A percentile compares a stretch with the other conserved stretches of the same genome.
These are phyloP conservation scores for Aspergillus phoenicis DNA, from an alignment of 2,329 filamentous ascomycete species.

Conservation along the genomic window DNA sequence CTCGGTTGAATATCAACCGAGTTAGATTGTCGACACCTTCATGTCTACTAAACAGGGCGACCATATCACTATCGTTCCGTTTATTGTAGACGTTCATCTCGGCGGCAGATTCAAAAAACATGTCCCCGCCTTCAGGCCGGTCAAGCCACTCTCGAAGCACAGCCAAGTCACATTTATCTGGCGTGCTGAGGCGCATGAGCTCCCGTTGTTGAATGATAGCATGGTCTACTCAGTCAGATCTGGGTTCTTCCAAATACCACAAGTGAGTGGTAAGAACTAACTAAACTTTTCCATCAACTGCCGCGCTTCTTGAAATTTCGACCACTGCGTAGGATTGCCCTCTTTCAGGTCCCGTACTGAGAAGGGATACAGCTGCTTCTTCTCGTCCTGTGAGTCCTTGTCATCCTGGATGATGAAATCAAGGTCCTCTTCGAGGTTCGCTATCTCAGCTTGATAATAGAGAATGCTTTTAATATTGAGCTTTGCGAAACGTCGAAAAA, in stretches of 20 bases:
- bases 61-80: background rate
- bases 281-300: slow-evolving; percentile 9
- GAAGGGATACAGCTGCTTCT: background rate
- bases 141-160: slow-evolving; percentile 2
- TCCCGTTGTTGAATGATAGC: slow-evolving; percentile 6
- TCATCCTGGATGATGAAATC: slow-evolving; percentile 1
- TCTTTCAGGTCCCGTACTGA: slow-evolving; percentile 10
- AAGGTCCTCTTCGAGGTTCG: slow-evolving; percentile 2
- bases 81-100: background rate
- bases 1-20: slow-evolving; percentile 1
- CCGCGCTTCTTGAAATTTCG: slow-evolving; percentile 5
- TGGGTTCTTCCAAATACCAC: background rate
- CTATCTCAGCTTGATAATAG: slow-evolving; percentile 11
- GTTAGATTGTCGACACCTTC: slow-evolving; percentile 3
- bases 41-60: background rate
- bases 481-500: slow-evolving; percentile 9
- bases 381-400: background rate
- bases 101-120: background rate
- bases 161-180: background rate
- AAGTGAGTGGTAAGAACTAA: background rate
- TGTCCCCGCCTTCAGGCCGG: background rate
- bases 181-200: slow-evolving; percentile 1
- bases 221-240: background rate
- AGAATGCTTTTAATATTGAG: slow-evolving; percentile 9
- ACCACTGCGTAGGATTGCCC: slow-evolving; percentile 1